Conservation (phyloP, 2,329 filamentous ascomycete species). For the Sclerotinia glacialis region DNA sequence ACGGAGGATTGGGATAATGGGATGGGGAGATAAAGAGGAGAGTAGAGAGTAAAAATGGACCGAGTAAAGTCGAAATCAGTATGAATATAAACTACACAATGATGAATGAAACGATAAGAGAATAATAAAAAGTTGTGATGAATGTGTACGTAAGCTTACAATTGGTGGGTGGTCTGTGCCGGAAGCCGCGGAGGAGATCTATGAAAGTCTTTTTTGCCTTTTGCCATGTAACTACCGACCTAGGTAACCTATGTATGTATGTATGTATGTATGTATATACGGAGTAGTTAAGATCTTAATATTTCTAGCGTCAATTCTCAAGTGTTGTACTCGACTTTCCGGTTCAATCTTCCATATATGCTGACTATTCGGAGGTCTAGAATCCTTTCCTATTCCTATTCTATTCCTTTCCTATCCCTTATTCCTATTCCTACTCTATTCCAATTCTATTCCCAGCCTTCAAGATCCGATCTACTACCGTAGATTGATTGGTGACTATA, state of each 20-base stretch:
- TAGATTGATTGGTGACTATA: neutral
- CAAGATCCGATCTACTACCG: neutral
- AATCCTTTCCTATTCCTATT: neutral
- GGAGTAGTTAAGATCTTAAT: neutral
- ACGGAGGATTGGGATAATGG: constrained; percentile 1
- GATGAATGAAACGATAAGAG: neutral
- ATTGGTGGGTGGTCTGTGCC: neutral
- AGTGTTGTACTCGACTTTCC: neutral
- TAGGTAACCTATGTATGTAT: too few species aligned
- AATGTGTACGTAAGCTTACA: neutral
- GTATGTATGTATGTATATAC: too few species aligned
- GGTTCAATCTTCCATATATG: neutral
- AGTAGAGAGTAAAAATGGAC: too few species aligned
- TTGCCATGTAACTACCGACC: neutral
- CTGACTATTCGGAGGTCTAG: neutral
- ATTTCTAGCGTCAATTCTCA: too few species aligned
- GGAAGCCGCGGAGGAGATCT: constrained; percentile 14
- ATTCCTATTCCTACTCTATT: too few species aligned
- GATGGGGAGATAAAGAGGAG: neutral
- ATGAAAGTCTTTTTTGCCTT: neutral
- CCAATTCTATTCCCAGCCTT: neutral
- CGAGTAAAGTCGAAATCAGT: neutral
- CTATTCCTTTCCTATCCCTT: neutral
- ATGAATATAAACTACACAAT: neutral
- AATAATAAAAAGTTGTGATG: neutral